Evolutionary conservation across 306 rosid species (phyloP).

Genomic region (Crotalaria pallida): DNA sequence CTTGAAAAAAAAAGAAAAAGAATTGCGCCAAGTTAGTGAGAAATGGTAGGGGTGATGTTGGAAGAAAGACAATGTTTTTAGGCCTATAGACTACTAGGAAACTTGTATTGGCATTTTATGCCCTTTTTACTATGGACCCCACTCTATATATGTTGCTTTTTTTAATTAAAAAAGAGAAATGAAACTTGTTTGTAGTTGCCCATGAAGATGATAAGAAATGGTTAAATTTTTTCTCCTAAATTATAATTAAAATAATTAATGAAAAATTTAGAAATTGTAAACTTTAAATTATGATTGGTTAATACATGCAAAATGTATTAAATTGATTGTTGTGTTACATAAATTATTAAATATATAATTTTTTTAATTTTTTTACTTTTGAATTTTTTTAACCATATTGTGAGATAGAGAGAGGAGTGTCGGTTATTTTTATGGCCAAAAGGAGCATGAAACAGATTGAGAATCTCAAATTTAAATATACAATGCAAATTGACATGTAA

Average conservation of each 20-base stretch:
- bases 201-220: too few relatives aligned
- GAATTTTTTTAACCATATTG: too few relatives aligned
- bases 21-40: background rate
- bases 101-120: constrained; percentile 21
- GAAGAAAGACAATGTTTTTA: background rate
- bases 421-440: constrained; percentile 11
- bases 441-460: constrained; percentile 9
- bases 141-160: constrained; percentile 13
- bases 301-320: too few relatives aligned
- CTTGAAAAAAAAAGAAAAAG: too few relatives aligned
- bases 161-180: constrained; percentile 30
- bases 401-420: too few relatives aligned
- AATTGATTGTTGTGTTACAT: too few relatives aligned
- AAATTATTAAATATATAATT: too few relatives aligned
- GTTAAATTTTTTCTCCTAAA: too few relatives aligned
- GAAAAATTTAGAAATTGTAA: too few relatives aligned
- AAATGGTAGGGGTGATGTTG: constrained; percentile 3
- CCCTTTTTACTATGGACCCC: constrained; percentile 18
- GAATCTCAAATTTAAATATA: constrained; percentile 34
- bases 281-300: too few relatives aligned
- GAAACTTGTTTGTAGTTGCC: constrained; percentile 30
- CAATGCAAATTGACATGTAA: background rate
- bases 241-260: too few relatives aligned
- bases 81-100: background rate
- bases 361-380: background rate